phyloP scores from a whole-genome alignment of 2,329 filamentous ascomycete species.

The Talaromyces sp. region DNA sequence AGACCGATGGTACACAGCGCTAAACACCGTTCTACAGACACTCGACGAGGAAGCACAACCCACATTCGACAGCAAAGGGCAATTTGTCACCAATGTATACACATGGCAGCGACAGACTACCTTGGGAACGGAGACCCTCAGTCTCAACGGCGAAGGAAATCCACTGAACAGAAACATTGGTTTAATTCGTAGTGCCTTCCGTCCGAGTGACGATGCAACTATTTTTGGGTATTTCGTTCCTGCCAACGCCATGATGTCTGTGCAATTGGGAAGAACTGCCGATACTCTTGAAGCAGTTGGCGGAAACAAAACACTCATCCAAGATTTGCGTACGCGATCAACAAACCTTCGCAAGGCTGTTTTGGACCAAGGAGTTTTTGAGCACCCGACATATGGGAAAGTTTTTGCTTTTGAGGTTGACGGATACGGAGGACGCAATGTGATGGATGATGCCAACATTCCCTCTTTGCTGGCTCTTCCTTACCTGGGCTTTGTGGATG shows the following conservation, averaged over 20 bases:
- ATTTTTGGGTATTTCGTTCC: conserved; percentile 95
- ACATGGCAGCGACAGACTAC: conserved; percentile 81
- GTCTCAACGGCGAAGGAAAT: conserved; percentile 79
- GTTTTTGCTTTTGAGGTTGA: conserved; percentile 66
- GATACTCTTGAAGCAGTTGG: conserved; percentile 60
- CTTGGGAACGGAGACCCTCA: conserved; percentile 84
- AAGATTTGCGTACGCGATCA: conserved; percentile 55
- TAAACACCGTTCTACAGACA: conserved; percentile 70
- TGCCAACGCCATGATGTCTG: conserved; percentile 92
- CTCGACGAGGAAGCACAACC: conserved; percentile 74
- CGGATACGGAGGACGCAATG: conserved; percentile 58
- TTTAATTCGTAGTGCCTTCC: conserved; percentile 84
- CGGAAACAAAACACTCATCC: conserved; percentile 52
- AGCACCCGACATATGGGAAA: conserved; percentile 50
- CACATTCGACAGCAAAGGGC: conserved; percentile 71
- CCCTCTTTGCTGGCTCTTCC: conserved; percentile 61
- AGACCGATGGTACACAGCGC: conserved; percentile 70
- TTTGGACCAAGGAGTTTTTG: conserved; percentile 73
- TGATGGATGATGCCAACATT: conserved; percentile 67
- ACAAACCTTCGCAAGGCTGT: conserved; percentile 70
- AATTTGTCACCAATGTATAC: conserved; percentile 71
- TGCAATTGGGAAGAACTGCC: conserved; percentile 75
- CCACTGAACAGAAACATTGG: conserved; percentile 81
- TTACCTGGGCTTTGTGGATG: conserved; percentile 55
- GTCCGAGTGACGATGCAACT: conserved; percentile 91